Base-by-base conservation (phyloP, 106 monocot genomes). In the Gastrodia elata region DNA sequence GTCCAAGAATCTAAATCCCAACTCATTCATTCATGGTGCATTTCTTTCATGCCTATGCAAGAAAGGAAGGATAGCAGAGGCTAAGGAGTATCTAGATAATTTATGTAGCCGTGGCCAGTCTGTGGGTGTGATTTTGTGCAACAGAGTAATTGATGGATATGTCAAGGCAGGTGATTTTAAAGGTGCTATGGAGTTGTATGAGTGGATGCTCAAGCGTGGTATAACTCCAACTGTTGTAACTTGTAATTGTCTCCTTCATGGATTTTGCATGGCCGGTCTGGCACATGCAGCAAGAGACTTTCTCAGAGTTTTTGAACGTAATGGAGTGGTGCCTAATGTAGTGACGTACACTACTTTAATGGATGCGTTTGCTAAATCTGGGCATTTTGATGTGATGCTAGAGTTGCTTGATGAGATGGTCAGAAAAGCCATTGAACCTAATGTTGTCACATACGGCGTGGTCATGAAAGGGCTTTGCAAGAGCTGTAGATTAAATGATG, bases 281-380 rank as follows among this genome's bases (percentile, higher is more conserved):
- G 40, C 87, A 68, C 58, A 11, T 32, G 25, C 68, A 26, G 89
- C 84, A 44, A 72, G 79, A 73, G 25, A 64, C 38, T 65, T 89
- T 13, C 61, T 81, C 71, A 79, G 57, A 41, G 59, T 38, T 36
- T 55, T 77, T 67, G 74, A 70, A 57, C 59, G 64, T 41, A 73
- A 81, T 72, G 83, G 74, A 7, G 35, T 88, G 46, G 27, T 55
- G 68, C 92, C 92, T 30, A 93, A 80, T 46, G 76, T 58, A 65
- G 81, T 93, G 74, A 89, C 89, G 3, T 93, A 89, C 64, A 93
- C 89, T 1, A 93, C 79, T 48, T 67, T 93, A 40, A 81, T 89
- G 80, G 84, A 93, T 85, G 89, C 85, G 39, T 85, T 81, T 73
- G 77, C 79, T 74, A 48, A 37, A 69, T 73, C 36, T 33, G 78